These are phyloP conservation scores for Fraxinus greggii DNA, from an alignment of 305 asterid species.

Conservation along the genomic window DNA sequence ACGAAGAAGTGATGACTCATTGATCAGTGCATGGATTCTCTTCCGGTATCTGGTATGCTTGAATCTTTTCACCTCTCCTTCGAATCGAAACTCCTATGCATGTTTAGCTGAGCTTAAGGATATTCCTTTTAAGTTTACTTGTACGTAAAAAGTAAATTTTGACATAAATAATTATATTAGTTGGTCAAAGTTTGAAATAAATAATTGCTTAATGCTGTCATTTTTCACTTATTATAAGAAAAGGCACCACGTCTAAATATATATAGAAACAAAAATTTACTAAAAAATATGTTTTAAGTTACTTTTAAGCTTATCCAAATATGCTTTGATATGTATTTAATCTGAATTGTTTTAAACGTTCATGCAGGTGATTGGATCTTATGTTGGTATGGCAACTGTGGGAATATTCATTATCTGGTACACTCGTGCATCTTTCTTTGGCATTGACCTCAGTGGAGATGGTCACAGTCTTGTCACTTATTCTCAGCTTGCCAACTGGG, in stretches of 20 bases:
- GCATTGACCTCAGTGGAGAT: slow-evolving; percentile 80
- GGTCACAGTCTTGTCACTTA: slow-evolving; percentile 94
- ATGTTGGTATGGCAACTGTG: slow-evolving; percentile 90
- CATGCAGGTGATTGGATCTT: slow-evolving; percentile 79
- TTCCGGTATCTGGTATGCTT: slow-evolving; percentile 75
- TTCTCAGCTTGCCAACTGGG: slow-evolving; percentile 88
- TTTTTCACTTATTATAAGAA: background rate
- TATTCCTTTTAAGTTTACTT: background rate
- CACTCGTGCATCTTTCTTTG: slow-evolving; percentile 79
- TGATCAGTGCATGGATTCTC: slow-evolving; percentile 91
- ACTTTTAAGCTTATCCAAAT: background rate
- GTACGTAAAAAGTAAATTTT: too few species aligned
- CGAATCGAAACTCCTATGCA: background rate
- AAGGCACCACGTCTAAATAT: background rate
- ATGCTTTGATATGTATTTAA: background rate
- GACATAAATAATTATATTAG: background rate
- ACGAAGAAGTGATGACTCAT: slow-evolving; percentile 84
- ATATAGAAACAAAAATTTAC: background rate
- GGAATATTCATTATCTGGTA: slow-evolving; percentile 91
- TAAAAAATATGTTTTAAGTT: background rate
- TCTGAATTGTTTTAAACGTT: background rate
- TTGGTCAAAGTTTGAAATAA: background rate
- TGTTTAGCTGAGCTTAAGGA: background rate
- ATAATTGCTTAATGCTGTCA: background rate
- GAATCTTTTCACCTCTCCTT: background rate